phyloP scores from a whole-genome alignment of 179 eudicot genomes.

The Beta lomatogona region DNA sequence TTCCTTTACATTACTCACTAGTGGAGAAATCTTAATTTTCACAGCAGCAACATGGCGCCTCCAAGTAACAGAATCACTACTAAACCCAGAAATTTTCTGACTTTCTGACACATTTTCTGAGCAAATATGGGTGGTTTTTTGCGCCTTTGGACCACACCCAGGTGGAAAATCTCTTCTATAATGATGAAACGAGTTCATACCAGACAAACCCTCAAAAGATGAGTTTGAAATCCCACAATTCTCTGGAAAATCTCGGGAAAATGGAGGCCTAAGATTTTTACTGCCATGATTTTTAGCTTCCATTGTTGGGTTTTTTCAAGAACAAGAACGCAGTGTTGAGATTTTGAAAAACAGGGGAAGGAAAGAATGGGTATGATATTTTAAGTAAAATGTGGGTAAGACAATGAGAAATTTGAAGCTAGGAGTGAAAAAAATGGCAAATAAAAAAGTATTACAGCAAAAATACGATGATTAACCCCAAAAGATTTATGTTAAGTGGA shows the following conservation, averaged over 20 bases:
- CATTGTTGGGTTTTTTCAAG: background rate
- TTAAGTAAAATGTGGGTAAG: background rate
- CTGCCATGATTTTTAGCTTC: background rate
- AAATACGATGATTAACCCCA: background rate
- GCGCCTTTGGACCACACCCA: conserved; percentile 24
- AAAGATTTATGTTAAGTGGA: background rate
- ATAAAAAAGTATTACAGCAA: background rate
- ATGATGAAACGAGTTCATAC: background rate
- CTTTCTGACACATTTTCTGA: background rate
- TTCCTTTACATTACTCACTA: background rate
- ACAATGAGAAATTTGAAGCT: background rate
- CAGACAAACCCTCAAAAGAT: background rate
- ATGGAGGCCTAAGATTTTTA: background rate
- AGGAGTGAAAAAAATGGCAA: background rate
- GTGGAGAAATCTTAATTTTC: background rate
- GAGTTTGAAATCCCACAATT: conserved; percentile 19
- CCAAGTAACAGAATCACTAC: background rate
- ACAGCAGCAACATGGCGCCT: background rate
- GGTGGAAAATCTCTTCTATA: conserved; percentile 23
- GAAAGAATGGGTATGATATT: background rate
- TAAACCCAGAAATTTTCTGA: background rate
- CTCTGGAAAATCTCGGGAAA: conserved; percentile 24
- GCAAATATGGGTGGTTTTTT: background rate
- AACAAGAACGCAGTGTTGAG: too few species aligned
- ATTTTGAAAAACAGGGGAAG: conserved; percentile 7